Evolutionary conservation across 2,329 filamentous ascomycete species (phyloP), one percentile per base, ranked within the genome.

Genomic region (Curvularia spicifera): DNA sequence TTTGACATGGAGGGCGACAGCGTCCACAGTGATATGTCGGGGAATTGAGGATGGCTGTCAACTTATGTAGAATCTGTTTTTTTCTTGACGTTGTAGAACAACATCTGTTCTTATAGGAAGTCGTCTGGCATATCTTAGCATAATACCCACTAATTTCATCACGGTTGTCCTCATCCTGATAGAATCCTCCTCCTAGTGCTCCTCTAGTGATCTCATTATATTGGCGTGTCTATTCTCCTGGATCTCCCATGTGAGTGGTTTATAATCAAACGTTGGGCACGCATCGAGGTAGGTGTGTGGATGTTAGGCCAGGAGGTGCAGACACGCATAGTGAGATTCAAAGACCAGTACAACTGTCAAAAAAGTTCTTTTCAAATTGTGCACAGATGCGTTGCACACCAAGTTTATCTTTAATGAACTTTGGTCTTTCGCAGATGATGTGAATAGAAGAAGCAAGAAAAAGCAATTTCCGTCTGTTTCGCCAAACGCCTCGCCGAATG

Each of bases 401-500:
- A 22, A 10, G 20, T 22, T 47, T 47, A 47, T 31, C 29, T 47
- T 24, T n/a, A 47, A 33, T 33, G 29, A 20, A 47, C 28, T 47
- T 47, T 29, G 13, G 35, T 15, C 35, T 50, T 40, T 28, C 26
- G 47, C 47, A 40, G 12, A 40, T 40, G 24, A 40, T 31, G 26
- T n/a, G 35, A 33, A 26, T 22, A 26, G 8, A 39, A 24, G n/a
- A 15, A 42, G 39, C 35, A 42, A 29, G 9, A 57, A 57, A 60
- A 46, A 48, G 37, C 47, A 46, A 55, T 37, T 56, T 49, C 35
- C 53, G 49, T 54, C 64, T 50, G 47, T 63, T 65, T 40, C 66
- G 69, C 68, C 66, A 68, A 71, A 71, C 69, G 69, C 69, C 69
- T 66, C 57, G 68, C 67, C 66, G 64, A 64, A 70, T 69, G 67